Evolutionary conservation across 163 green algal species (phyloP).

Genomic region (Chloromonas sp.): DNA sequence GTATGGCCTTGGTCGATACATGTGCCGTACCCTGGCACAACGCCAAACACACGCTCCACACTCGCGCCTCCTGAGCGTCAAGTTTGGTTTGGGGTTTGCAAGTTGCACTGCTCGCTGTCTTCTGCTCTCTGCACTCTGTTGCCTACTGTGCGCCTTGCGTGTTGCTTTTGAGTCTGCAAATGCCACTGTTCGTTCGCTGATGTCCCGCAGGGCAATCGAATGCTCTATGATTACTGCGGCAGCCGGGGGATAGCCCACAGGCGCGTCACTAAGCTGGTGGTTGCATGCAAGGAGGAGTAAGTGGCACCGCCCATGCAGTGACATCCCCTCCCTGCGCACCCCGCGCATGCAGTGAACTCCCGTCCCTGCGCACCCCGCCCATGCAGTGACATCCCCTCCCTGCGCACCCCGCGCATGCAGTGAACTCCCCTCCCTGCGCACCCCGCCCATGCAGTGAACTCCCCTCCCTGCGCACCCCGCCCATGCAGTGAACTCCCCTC

Average conservation of each 20-base stretch:
- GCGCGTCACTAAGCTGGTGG: conserved; percentile 47
- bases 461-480: neutral
- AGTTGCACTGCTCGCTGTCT: no score
- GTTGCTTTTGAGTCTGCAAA: no score
- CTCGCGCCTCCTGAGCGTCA: no score
- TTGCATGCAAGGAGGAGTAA: conserved; percentile 27
- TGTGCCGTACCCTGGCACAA: no score
- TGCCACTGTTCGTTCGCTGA: neutral
- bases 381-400: neutral
- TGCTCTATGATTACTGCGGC: conserved; percentile 48
- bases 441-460: neutral
- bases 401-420: neutral
- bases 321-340: neutral
- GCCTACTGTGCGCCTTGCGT: no score
- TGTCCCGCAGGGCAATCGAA: conserved; percentile 13
- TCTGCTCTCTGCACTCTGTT: no score
- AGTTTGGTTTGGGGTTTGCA: no score
- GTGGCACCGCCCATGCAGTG: neutral
- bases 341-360: neutral
- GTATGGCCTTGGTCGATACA: no score
- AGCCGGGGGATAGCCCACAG: conserved; percentile 25
- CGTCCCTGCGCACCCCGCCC: neutral
- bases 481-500: neutral
- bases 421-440: conserved; percentile 9
- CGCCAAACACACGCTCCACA: no score